These are phyloP conservation scores for Populus davidiana DNA, from an alignment of 345 rosid species.

Conservation along the genomic window DNA sequence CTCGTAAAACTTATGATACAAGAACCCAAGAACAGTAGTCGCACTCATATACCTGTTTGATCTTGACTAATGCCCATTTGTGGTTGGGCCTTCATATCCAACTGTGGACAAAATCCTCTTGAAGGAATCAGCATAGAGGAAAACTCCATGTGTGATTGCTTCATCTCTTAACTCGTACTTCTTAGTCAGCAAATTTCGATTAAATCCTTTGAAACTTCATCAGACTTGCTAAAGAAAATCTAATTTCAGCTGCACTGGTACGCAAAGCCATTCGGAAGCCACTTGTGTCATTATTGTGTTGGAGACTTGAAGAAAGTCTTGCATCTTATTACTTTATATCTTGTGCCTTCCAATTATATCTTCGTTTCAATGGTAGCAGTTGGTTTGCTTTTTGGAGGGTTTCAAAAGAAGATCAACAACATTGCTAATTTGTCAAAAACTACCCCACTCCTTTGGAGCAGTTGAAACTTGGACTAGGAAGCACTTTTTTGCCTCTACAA, in stretches of 20 bases:
- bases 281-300: constrained; percentile 16
- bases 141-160: not conserved
- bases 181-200: constrained; percentile 18
- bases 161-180: constrained; percentile 1
- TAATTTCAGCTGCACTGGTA: constrained; percentile 15
- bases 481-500: constrained; percentile 25
- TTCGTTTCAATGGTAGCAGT: constrained; percentile 45
- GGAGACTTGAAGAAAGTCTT: constrained; percentile 26
- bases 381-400: constrained; percentile 32
- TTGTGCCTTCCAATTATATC: constrained; percentile 9
- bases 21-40: not conserved
- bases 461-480: constrained; percentile 23
- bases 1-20: too few relatives aligned
- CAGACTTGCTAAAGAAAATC: constrained; percentile 32
- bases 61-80: not conserved
- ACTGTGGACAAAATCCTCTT: constrained; percentile 5
- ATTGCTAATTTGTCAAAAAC: constrained; percentile 37
- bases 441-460: constrained; percentile 40
- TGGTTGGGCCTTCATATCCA: constrained; percentile 6
- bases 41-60: not conserved
- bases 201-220: constrained; percentile 2
- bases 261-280: constrained; percentile 8
- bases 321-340: constrained; percentile 12
- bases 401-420: constrained; percentile 52
- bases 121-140: not conserved